Base-by-base conservation (phyloP, 495 filamentous ascomycete genomes). In the Xylaria scruposa region DNA sequence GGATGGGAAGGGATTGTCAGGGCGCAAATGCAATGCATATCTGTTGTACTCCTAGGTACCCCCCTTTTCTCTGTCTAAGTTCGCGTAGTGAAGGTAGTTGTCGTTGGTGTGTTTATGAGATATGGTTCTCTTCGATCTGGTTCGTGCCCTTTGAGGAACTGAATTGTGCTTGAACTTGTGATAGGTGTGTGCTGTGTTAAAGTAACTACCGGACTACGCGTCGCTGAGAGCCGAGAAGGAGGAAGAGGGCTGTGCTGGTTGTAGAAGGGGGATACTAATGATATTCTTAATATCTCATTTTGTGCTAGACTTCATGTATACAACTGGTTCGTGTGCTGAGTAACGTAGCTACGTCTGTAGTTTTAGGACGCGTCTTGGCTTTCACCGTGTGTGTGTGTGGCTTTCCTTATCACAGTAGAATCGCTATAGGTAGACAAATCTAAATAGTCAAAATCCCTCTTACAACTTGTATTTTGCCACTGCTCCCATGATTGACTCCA, bases 61-160 rank as follows among this genome's bases (percentile, higher is more conserved):
- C 36, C 36, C 36, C 8, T 36, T 33, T 33, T 33, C 24, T 53
- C 53, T 26, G 13, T 56, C 29, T 56, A 12, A 56, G 51, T 29
- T 31, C 53, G 4, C 7, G 10, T 56, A 56, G 26, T 56, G 53
- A 31, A 56, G 49, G 51, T 56, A 56, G 51, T 56, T 56, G 51
- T n/a, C 24, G 53, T 56, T 31, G 53, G 53, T 56, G 53, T 17
- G 3, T 56, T 56, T 31, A 56, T 56, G 53, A 56, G 53, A 56
- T 56, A 56, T 12, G 53, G 53, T 56, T 56, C 53, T 56, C 53
- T 31, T 56, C 13, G 12, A 56, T 26, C 2, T 13, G 49, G 49
- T 24, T 26, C 21, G 21, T 53, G n/a, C 8, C 2, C 3, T 9
- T 53, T 53, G 1, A 9, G 2, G 13, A 26, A 53, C 2, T 26